Conservation (phyloP, 2,329 filamentous ascomycete species). For the Endothia cerciana region DNA sequence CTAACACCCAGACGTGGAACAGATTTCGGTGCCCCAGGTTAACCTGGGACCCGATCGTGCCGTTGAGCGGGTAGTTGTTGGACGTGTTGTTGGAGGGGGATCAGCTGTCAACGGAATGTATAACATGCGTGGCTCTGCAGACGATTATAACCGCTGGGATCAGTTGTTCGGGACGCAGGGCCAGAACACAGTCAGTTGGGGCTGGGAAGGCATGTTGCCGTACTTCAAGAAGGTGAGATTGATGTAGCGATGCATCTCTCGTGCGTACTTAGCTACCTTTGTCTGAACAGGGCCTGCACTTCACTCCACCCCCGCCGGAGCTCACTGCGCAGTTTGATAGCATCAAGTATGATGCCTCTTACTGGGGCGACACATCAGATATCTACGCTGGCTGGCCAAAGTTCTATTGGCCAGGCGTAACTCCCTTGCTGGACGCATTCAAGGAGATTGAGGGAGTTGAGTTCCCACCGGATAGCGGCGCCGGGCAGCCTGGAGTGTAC, state of each 20-base stretch:
- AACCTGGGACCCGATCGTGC: slow-evolving; percentile 35
- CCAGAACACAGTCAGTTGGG: slow-evolving; percentile 34
- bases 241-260: too few relatives aligned
- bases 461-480: slow-evolving; percentile 44
- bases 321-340: slow-evolving; percentile 34
- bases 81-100: slow-evolving; percentile 41
- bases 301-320: slow-evolving; percentile 34
- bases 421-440: slow-evolving; percentile 41
- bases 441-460: slow-evolving; percentile 43
- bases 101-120: slow-evolving; percentile 44
- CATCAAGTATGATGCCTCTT: slow-evolving; percentile 40
- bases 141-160: slow-evolving; percentile 42
- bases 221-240: slow-evolving; percentile 40
- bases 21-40: slow-evolving; percentile 36
- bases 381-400: slow-evolving; percentile 45
- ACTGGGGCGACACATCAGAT: slow-evolving; percentile 43
- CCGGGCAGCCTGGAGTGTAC: slow-evolving; percentile 45
- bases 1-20: too few relatives aligned
- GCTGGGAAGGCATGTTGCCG: slow-evolving; percentile 38
- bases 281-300: slow-evolving; percentile 25
- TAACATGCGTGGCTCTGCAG: slow-evolving; percentile 38
- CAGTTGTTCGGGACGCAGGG: slow-evolving; percentile 34
- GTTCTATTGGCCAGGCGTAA: slow-evolving; percentile 43
- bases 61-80: slow-evolving; percentile 32
- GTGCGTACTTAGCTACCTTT: neutral